Evolutionary conservation across 106 monocot genomes (phyloP).

Genomic region (Acorus gramineus): DNA sequence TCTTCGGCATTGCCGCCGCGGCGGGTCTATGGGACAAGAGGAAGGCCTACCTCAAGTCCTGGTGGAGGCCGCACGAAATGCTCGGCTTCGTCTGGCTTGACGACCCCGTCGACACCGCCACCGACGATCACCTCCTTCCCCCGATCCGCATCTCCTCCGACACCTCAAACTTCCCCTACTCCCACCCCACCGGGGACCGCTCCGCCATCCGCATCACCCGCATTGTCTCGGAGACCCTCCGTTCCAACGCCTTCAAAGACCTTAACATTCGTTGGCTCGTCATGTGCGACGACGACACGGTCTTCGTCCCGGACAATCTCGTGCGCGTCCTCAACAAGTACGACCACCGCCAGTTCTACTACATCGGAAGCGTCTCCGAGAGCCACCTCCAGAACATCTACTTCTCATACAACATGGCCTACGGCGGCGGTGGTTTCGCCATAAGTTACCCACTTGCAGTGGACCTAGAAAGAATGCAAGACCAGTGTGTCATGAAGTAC

Average conservation of each 20-base stretch:
- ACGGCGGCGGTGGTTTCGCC: slow-evolving; percentile 66
- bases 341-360: slow-evolving; percentile 54
- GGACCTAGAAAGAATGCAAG: slow-evolving; percentile 34
- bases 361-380: slow-evolving; percentile 53
- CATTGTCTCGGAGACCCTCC: too few relatives aligned
- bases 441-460: slow-evolving; percentile 45
- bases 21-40: slow-evolving; percentile 35
- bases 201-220: neutral
- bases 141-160: neutral
- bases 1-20: slow-evolving; percentile 58
- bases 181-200: neutral
- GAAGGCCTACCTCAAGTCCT: slow-evolving; percentile 42
- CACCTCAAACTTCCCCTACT: slow-evolving; percentile 6
- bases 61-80: slow-evolving; percentile 36
- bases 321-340: slow-evolving; percentile 24
- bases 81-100: slow-evolving; percentile 52
- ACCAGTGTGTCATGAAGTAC: slow-evolving; percentile 49
- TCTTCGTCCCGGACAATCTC: slow-evolving; percentile 42
- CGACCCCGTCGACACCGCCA: neutral
- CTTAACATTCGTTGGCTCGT: neutral
- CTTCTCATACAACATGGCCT: slow-evolving; percentile 64
- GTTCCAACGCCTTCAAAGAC: neutral
- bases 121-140: neutral
- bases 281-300: slow-evolving; percentile 10
- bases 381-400: slow-evolving; percentile 57